A percentile compares a stretch with the other conserved stretches of the same genome.
These are phyloP conservation scores for Suhomyces taliae DNA, from an alignment of 1,139 yeast genomes.

Conservation along the genomic window DNA sequence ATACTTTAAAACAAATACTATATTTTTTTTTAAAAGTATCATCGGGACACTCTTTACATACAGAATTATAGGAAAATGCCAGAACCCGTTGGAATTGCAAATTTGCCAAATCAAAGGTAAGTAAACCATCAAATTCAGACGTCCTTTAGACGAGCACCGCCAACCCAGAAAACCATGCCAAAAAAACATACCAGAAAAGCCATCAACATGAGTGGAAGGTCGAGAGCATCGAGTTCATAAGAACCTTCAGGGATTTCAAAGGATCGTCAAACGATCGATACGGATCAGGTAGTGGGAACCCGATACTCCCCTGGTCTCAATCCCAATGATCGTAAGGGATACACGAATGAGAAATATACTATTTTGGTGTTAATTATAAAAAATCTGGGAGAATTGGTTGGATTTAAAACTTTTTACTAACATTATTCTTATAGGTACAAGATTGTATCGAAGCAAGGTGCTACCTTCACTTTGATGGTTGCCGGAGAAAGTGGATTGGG, in stretches of 20 bases:
- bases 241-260: too few species aligned
- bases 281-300: too few species aligned
- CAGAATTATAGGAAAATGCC: slow-evolving; percentile 15
- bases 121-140: neutral
- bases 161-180: too few species aligned
- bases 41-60: neutral
- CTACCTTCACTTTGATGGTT: slow-evolving; percentile 88
- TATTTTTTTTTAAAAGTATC: neutral
- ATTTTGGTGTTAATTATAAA: too few species aligned
- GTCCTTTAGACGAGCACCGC: neutral
- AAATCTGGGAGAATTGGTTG: too few species aligned
- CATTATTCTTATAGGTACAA: slow-evolving; percentile 55
- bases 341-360: too few species aligned
- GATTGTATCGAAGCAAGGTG: slow-evolving; percentile 85
- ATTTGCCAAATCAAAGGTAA: slow-evolving; percentile 89
- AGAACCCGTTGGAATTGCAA: slow-evolving; percentile 79
- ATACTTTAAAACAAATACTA: neutral
- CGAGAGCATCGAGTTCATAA: too few species aligned
- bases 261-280: too few species aligned
- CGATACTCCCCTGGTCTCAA: too few species aligned
- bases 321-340: too few species aligned
- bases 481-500: slow-evolving; percentile 97
- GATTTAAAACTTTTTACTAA: slow-evolving; percentile 14
- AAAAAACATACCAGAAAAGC: too few species aligned
- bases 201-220: too few species aligned